These are phyloP conservation scores for Amanita phalloides DNA, from an alignment of 768 basidiomycete genomes.

Conservation along the genomic window DNA sequence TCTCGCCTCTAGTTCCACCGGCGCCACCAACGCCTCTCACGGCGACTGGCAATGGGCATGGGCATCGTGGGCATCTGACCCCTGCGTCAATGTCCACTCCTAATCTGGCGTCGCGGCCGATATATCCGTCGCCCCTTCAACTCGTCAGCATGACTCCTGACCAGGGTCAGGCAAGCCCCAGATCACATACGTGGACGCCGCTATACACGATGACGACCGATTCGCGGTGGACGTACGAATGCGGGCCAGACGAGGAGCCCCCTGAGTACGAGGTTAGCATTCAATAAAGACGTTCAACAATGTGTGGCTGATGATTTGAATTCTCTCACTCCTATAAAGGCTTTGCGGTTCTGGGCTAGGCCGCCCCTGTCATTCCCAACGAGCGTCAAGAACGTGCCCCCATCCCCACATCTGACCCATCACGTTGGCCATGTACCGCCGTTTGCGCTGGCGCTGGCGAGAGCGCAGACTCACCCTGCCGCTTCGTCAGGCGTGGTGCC, in stretches of 20 bases:
- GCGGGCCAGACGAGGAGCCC: background rate
- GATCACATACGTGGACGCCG: background rate
- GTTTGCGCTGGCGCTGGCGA: background rate
- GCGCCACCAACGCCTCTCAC: background rate
- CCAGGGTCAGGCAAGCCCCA: background rate
- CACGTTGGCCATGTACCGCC: background rate
- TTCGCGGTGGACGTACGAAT: background rate
- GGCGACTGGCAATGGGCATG: background rate
- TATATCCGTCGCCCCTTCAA: background rate
- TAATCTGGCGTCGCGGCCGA: background rate
- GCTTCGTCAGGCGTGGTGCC: background rate
- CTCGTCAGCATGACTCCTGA: background rate
- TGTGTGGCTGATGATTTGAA: no score
- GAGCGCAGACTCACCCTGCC: conserved; percentile 1
- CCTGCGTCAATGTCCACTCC: background rate
- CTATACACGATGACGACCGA: background rate
- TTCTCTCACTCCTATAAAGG: background rate
- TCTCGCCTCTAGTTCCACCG: background rate
- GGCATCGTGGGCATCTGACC: background rate
- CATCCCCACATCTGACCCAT: background rate
- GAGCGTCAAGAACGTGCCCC: background rate
- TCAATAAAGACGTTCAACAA: no score
- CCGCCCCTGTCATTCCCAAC: background rate
- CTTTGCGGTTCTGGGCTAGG: background rate
- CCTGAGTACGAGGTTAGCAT: background rate